phyloP scores from a whole-genome alignment of 1,284 basidiomycete genomes.

The Sphagnurus paluster region DNA sequence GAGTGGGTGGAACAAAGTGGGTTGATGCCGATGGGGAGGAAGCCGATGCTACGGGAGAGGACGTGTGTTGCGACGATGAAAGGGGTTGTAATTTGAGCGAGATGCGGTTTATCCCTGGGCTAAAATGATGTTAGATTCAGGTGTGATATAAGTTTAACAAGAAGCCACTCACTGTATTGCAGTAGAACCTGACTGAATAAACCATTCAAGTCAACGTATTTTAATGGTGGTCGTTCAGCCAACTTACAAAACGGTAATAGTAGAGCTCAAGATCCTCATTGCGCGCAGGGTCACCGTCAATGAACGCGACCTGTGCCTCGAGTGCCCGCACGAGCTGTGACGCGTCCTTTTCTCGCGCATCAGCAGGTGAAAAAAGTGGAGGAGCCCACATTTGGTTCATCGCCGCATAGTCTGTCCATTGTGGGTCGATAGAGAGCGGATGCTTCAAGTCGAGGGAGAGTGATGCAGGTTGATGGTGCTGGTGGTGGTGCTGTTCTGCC shows the following conservation, averaged over 20 bases:
- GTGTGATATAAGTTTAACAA: neutral
- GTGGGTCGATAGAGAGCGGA: too few relatives aligned
- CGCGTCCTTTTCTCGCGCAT: neutral
- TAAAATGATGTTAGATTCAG: neutral
- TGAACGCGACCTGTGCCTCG: slow-evolving; percentile 2
- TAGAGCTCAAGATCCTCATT: slow-evolving; percentile 10
- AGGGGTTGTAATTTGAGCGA: slow-evolving; percentile 7
- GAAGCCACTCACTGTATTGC: neutral
- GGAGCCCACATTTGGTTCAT: slow-evolving; percentile 1
- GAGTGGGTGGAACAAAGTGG: neutral
- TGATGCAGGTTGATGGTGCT: too few relatives aligned
- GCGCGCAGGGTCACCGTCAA: slow-evolving; percentile 9
- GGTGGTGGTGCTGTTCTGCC: too few relatives aligned
- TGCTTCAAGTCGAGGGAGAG: too few relatives aligned
- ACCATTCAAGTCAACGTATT: neutral
- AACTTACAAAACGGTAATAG: slow-evolving; percentile 13
- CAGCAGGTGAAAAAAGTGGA: neutral
- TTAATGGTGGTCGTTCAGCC: neutral
- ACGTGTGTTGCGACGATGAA: slow-evolving; percentile 1
- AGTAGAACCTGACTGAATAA: slow-evolving; percentile 5
- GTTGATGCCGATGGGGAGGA: too few relatives aligned
- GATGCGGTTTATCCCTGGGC: slow-evolving; percentile 9
- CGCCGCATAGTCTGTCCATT: neutral
- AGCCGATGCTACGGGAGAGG: too few relatives aligned
- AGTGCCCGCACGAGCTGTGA: neutral